Base-by-base conservation (phyloP, 306 rosid species). In the Prunus mume region DNA sequence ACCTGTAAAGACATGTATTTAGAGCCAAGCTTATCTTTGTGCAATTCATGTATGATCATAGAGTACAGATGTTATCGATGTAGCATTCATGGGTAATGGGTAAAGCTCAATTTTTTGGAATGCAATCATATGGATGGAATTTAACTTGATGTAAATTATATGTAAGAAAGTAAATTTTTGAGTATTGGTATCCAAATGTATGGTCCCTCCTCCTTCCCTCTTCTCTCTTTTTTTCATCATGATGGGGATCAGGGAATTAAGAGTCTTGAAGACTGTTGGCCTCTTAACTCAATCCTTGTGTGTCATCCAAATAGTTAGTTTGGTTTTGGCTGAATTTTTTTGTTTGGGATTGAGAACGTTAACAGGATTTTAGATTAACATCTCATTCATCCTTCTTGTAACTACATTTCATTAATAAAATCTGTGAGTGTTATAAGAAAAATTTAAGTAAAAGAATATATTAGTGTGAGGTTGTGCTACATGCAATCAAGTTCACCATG, bases 21-120 rank as follows among this genome's bases (percentile, higher is more conserved):
- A 93, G 79, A 85, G 97, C 85, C 97, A 93, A 77, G 96, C 93
- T 55, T 85, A 91, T 81, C 85, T 93, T 15, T 73, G 66, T 79
- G 89, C 88, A 83, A 74, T 81, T 87, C 84, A 97, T 89, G 82
- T 32, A 4, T 78, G 55, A 46, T 72, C 58, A 64, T 78, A 62
- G 52, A 43, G n/a, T 14, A 34, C 61, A 47, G 63, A 27, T 58
- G 49, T 30, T 27, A 62, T 9, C 2, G 20, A 71, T 71, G 50
- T 19, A 28, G 5, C 5, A 17, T 71, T 14, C 7, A 19, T 8
- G 28, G 38, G 17, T 12, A 28, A 12, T 62, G 67, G 15, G 43
- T 25, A 62, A 62, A 25, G 20, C 38, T 27, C 20, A 28, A 62
- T 62, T 15, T 2, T 28, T 62, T 62, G 38, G 38, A 4, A 32